Evolutionary conservation across 768 basidiomycete genomes (phyloP), one percentile per base, ranked within the genome.

Genomic region (Fistulinella prunicolor): DNA sequence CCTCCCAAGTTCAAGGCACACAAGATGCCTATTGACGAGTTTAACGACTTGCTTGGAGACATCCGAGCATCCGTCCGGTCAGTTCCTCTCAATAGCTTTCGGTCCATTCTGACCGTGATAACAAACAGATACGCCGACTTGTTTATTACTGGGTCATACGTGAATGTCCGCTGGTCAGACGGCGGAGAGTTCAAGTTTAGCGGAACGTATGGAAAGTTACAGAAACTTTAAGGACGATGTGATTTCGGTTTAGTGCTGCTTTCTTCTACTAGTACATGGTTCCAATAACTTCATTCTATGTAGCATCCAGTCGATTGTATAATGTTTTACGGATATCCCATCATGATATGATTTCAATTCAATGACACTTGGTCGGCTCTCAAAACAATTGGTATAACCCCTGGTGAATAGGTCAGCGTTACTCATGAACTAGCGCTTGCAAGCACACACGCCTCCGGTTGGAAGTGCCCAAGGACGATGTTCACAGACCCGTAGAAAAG

Each of bases 131-230:
- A 79, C 47, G 55, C 57, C 38, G 22, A 54, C 12, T 61, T 80
- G 21, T 64, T 57, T 14, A 63, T 79, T 46, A 72, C 66, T 3
- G 70, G 73, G 23, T 59, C 50, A 16, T 68, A 76, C 30, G 68
- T 78, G 42, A 79, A 71, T 32, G 52, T 80, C 30, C 72, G 69
- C 43, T 79, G 75, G 63, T 67, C 70, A 0, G 73, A 72, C 8
- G 66, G 72, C 14, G 76, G 77, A n/a, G 76, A 78, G 43, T 80
- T 82, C 69, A 80, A 80, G 59, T 73, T 79, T 57, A 81, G 75
- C 51, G 77, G 78, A 19, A 64, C 72, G 9, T 78, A 80, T 51
- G 77, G 76, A 26, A 59, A 45, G 29, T 26, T 21, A 4, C 32
- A 28, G 32, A 34, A 13, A 16, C 32, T 16, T 6, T 28, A 28